Base-by-base conservation (phyloP, 257 asterid genomes). In the Nicotiana undulata region DNA sequence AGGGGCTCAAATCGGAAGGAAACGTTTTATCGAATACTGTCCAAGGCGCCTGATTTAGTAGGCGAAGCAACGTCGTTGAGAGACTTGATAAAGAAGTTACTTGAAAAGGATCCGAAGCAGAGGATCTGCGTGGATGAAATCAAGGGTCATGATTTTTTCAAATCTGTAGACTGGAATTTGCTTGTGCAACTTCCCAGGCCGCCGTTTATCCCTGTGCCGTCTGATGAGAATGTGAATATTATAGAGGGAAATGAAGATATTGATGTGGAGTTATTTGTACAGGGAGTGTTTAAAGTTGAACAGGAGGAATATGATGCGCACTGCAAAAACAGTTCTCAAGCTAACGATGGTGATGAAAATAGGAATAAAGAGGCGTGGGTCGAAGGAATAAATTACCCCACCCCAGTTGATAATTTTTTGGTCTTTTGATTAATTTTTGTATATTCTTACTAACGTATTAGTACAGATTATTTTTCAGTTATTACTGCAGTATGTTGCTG, bases 51-150 rank as follows among this genome's bases (percentile, higher is more conserved):
- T 59, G 67, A 88, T 64, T 74, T 96, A 34, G 90, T 93, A 75
- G 99, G 99, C 0, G 98, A 87, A 74, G 51, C 80, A 26, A 96
- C 99, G 88, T 85, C 98, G 86, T 86, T 96, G 31, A 91, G 99
- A 89, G 90, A 90, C 88, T 86, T 96, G 20, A 94, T 96, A 4
- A 88, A 88, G 4, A 96, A 91, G 76, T 80, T 96, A 18, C 94
- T 96, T 16, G 97, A 89, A 59, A 96, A 94, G 79, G 98, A 94
- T 58, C 98, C 97, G 0, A 34, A 40, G 18, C 89, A 83, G 86
- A 88, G 99, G 85, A 90, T 90, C 28, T 81, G 87, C 0, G 89
- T 84, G 6, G 67, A 63, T 51, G 95, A 87, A 37, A 89, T 92
- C 84, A 96, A 91, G 86, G 80, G 87, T 17, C 98, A 96, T 61